A percentile compares a stretch with the other conserved stretches of the same genome.
Conservation (phyloP, 306 rosid genomes). For the Lathyrus oleraceus region DNA sequence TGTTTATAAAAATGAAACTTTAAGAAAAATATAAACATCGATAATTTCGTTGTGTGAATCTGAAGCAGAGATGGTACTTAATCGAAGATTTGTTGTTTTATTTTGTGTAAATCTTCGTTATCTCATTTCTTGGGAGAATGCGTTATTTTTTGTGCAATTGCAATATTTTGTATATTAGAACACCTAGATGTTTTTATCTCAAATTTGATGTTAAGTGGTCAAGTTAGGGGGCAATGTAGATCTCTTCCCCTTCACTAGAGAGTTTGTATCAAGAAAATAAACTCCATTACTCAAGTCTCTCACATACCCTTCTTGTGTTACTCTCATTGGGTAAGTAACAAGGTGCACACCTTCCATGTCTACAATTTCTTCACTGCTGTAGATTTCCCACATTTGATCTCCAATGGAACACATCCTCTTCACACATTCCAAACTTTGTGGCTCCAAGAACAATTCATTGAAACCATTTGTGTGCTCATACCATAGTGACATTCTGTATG, state of each 20-base stretch:
- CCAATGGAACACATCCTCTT: conserved; percentile 50
- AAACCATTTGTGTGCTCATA: conserved; percentile 64
- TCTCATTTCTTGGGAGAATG: too few relatives aligned
- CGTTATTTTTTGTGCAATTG: too few relatives aligned
- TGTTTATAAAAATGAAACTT: too few relatives aligned
- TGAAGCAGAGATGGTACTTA: too few relatives aligned
- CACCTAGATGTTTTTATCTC: neutral
- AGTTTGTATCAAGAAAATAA: conserved; percentile 72
- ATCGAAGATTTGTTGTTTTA: too few relatives aligned
- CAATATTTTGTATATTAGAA: neutral
- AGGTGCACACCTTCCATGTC: conserved; percentile 88
- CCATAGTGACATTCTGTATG: conserved; percentile 78
- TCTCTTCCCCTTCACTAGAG: conserved; percentile 60
- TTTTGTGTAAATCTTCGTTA: too few relatives aligned
- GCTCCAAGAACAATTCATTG: conserved; percentile 43
- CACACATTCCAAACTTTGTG: conserved; percentile 49
- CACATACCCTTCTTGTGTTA: conserved; percentile 54
- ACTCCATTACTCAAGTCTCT: conserved; percentile 47
- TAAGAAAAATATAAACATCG: too few relatives aligned
- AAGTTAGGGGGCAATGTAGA: conserved; percentile 53
- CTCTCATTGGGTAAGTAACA: conserved; percentile 60
- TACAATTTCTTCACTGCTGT: conserved; percentile 52
- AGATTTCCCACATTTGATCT: conserved; percentile 64
- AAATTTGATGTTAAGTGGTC: conserved; percentile 50
- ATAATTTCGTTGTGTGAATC: too few relatives aligned